Evolutionary conservation across 768 basidiomycete species (phyloP).

Genomic region (Mycena sanguinolenta): DNA sequence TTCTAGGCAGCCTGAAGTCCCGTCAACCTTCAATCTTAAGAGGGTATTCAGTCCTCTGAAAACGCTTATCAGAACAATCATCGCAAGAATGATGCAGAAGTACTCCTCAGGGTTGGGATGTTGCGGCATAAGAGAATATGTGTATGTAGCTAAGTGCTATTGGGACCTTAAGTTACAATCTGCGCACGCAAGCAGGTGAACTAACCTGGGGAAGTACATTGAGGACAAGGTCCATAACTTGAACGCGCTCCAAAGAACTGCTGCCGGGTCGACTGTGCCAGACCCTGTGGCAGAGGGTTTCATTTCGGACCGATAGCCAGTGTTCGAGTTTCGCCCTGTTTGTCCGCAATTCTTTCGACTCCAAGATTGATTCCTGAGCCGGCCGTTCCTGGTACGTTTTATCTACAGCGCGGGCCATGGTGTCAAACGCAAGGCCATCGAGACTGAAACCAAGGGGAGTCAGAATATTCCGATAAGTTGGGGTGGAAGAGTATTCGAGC

Average conservation of each 20-base stretch:
- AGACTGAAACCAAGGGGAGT: neutral
- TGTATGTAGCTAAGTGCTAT: constrained; percentile 10
- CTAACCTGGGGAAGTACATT: constrained; percentile 7
- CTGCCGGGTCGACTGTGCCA: neutral
- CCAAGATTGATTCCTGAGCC: neutral
- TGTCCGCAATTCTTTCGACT: constrained; percentile 15
- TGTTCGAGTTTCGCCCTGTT: neutral
- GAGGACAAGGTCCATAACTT: neutral
- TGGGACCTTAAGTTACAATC: too few relatives aligned
- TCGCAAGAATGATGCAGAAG: neutral
- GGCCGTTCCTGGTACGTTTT: neutral
- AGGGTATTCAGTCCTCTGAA: neutral
- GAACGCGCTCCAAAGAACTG: neutral
- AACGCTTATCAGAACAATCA: too few relatives aligned
- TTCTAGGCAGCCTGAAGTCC: too few relatives aligned
- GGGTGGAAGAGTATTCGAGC: neutral
- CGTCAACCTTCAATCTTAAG: neutral
- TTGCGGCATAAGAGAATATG: neutral
- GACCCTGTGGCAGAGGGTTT: neutral
- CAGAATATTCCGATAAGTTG: neutral
- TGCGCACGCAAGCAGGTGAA: too few relatives aligned
- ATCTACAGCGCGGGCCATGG: too few relatives aligned
- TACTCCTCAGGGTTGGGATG: neutral
- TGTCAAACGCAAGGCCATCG: neutral
- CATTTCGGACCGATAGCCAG: neutral